Percentiles rank a stretch among this genome's conserved stretches.
These are phyloP conservation scores for Arabidopsis suecica DNA, from an alignment of 345 rosid genomes.

Conservation along the genomic window DNA sequence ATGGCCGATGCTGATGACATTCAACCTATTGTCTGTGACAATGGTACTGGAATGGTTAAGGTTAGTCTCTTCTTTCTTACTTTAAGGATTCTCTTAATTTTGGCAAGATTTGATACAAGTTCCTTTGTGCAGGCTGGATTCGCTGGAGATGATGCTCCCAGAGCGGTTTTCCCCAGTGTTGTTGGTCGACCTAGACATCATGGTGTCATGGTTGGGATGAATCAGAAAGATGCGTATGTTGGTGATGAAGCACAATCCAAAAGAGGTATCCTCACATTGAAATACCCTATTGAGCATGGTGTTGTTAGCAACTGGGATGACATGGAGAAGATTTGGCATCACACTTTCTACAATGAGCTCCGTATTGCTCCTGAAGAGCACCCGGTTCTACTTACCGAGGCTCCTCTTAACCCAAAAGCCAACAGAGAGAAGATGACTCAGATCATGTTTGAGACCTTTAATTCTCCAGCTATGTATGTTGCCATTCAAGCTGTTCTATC, in stretches of 20 bases:
- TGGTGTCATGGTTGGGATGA: constrained; percentile 64
- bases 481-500: no score
- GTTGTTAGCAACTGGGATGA: constrained; percentile 67
- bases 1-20: constrained; percentile 34
- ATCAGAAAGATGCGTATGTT: constrained; percentile 57
- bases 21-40: constrained; percentile 58
- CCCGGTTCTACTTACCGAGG: constrained; percentile 58
- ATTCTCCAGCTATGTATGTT: no score
- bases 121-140: constrained; percentile 50
- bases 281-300: constrained; percentile 61
- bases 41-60: constrained; percentile 88
- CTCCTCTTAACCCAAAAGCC: constrained; percentile 52
- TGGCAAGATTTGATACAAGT: neutral
- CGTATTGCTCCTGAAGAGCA: constrained; percentile 61
- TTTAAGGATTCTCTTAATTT: neutral
- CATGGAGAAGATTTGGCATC: constrained; percentile 65
- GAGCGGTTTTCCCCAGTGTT: constrained; percentile 61
- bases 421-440: no score
- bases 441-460: no score
- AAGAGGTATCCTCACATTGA: constrained; percentile 61
- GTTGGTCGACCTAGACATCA: constrained; percentile 62
- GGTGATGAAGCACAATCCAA: constrained; percentile 70
- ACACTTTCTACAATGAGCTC: constrained; percentile 59
- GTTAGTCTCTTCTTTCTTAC: constrained; percentile 38
- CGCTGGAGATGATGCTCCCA: constrained; percentile 62